Conservation (phyloP, 768 basidiomycete genomes). For the Rhizopogon sp. region DNA sequence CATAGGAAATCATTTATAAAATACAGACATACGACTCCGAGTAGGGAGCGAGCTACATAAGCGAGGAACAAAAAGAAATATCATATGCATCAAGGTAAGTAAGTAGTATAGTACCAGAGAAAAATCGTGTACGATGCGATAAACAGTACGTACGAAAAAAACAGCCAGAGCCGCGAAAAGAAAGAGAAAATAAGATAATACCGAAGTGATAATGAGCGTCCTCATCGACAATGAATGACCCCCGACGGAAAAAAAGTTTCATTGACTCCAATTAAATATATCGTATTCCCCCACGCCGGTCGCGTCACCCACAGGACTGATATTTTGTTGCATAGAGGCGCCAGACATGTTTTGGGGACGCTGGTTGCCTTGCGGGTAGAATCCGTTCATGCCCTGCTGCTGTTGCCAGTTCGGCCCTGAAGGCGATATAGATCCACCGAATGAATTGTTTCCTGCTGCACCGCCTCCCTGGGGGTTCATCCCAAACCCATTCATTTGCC, state of each 20-base stretch:
- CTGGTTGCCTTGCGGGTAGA: slow-evolving; percentile 24
- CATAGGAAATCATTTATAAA: slow-evolving; percentile 21
- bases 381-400: slow-evolving; percentile 19
- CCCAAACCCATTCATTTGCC: slow-evolving; percentile 30
- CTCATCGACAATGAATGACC: slow-evolving; percentile 12
- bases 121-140: neutral
- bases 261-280: slow-evolving; percentile 54
- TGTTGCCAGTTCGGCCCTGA: slow-evolving; percentile 25
- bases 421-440: slow-evolving; percentile 18
- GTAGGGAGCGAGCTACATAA: slow-evolving; percentile 1
- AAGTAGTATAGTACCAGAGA: neutral
- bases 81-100: neutral
- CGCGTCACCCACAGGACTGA: slow-evolving; percentile 37
- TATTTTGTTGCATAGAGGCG: slow-evolving; percentile 46
- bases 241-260: slow-evolving; percentile 12
- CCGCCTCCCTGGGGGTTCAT: slow-evolving; percentile 35
- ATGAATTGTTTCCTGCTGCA: slow-evolving; percentile 17
- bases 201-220: slow-evolving; percentile 21
- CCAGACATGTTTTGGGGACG: slow-evolving; percentile 44
- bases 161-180: neutral
- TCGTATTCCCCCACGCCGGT: slow-evolving; percentile 46
- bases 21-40: slow-evolving; percentile 21
- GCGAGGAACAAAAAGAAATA: neutral
- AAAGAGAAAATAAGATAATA: slow-evolving; percentile 15
- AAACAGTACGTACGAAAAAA: neutral